phyloP scores from a whole-genome alignment of 2,329 filamentous ascomycete genomes.

The Verticillium tricorpus region DNA sequence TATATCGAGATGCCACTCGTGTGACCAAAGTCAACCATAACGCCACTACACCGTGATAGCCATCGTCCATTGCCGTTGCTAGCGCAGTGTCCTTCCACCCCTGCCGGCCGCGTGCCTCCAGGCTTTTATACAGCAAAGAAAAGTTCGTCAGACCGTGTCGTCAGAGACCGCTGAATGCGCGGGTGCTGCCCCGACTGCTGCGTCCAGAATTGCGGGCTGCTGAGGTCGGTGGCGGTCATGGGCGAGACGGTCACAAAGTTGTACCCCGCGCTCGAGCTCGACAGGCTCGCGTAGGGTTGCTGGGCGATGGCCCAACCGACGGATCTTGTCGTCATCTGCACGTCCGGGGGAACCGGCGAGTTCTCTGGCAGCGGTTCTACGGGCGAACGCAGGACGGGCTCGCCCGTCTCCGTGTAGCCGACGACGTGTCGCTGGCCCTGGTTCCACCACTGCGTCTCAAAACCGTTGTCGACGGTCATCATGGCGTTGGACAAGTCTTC shows the following conservation, averaged over 20 bases:
- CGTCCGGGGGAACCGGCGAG: conserved; percentile 41
- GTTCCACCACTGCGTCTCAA: conserved; percentile 56
- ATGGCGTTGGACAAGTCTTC: conserved; percentile 47
- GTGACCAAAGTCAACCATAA: not conserved
- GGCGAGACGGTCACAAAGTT: conserved; percentile 1
- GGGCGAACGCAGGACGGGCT: not conserved
- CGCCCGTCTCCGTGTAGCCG: conserved; percentile 8
- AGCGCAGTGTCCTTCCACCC: not conserved
- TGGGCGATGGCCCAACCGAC: conserved; percentile 22
- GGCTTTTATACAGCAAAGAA: conserved; percentile 18
- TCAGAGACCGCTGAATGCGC: conserved; percentile 27
- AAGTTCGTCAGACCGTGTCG: conserved; percentile 38
- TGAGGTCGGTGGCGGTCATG: conserved; percentile 13
- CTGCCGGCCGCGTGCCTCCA: not conserved
- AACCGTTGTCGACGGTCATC: conserved; percentile 54
- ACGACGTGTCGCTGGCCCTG: conserved; percentile 29
- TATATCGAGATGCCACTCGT: not conserved
- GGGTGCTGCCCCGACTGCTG: conserved; percentile 3
- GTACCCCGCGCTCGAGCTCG: conserved; percentile 6
- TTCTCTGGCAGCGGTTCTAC: conserved; percentile 28
- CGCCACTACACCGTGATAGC: not conserved
- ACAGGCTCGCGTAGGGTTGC: conserved; percentile 5
- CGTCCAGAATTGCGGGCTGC: conserved; percentile 8
- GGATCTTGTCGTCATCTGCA: conserved; percentile 33
- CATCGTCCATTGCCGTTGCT: not conserved